Evolutionary conservation across 2,329 filamentous ascomycete species (phyloP).

Genomic region (Paraphaeosphaeria sporulosa): DNA sequence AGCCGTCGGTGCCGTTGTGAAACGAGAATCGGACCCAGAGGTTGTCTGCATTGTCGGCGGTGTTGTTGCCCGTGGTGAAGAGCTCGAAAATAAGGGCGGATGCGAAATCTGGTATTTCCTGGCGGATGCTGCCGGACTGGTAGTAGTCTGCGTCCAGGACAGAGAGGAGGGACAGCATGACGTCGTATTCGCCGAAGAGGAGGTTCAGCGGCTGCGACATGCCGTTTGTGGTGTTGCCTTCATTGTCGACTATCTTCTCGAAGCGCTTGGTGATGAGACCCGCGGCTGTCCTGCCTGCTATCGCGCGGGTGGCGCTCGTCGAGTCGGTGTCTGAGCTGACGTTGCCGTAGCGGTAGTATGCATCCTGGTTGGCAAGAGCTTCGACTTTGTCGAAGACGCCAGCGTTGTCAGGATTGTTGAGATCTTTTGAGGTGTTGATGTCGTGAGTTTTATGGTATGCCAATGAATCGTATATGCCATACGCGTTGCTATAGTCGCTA

Average conservation of each 20-base stretch:
- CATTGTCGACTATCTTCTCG: conserved; percentile 24
- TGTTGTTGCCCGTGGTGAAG: conserved; percentile 51
- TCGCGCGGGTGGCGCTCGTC: conserved; percentile 30
- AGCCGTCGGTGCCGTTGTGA: conserved; percentile 61
- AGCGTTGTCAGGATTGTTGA: conserved; percentile 37
- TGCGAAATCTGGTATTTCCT: conserved; percentile 35
- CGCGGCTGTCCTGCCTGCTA: conserved; percentile 41
- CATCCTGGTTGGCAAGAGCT: conserved; percentile 58
- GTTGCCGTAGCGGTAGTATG: conserved; percentile 54
- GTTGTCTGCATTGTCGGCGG: conserved; percentile 48
- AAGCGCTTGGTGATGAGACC: conserved; percentile 36
- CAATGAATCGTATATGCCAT: conserved; percentile 64
- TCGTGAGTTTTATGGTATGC: conserved; percentile 64
- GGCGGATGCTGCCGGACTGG: conserved; percentile 23
- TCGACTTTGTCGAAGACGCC: conserved; percentile 40
- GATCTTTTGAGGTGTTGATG: conserved; percentile 44
- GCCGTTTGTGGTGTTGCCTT: conserved; percentile 30
- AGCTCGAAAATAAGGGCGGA: conserved; percentile 53
- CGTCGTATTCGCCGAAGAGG: conserved; percentile 44
- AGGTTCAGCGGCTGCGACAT: conserved; percentile 54
- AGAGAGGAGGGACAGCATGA: conserved; percentile 43
- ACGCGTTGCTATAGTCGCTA: conserved; percentile 61
- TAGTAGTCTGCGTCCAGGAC: conserved; percentile 33
- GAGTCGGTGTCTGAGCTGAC: conserved; percentile 37
- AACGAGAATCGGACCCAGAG: conserved; percentile 65